A percentile compares a stretch with the other conserved stretches of the same genome.
Conservation (phyloP, 805 yeast genomes). For the Suhomyces faveliae region DNA sequence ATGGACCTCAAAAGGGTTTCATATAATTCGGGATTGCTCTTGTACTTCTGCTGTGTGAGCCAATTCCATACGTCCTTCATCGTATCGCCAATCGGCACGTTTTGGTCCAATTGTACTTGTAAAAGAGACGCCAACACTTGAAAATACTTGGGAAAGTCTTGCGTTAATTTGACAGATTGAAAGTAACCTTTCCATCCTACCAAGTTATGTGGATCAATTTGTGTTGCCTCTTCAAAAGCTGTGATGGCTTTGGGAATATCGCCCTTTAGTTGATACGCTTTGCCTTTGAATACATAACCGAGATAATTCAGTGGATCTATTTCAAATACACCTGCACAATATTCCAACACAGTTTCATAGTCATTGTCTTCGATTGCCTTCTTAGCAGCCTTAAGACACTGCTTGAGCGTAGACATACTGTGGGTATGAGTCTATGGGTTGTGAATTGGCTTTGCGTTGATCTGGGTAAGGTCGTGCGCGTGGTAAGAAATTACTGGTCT, state of each 20-base stretch:
- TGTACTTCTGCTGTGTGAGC: slow-evolving; percentile 34
- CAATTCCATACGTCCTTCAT: slow-evolving; percentile 48
- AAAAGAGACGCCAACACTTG: slow-evolving; percentile 45
- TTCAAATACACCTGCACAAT: slow-evolving; percentile 43
- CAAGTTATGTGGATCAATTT: slow-evolving; percentile 48
- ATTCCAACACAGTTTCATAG: slow-evolving; percentile 55
- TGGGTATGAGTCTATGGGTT: background rate
- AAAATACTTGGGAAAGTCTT: slow-evolving; percentile 48
- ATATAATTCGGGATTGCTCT: slow-evolving; percentile 30
- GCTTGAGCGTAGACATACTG: slow-evolving; percentile 16
- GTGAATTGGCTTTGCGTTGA: background rate
- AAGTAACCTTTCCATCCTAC: slow-evolving; percentile 83
- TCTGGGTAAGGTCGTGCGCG: background rate
- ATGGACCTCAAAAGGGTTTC: slow-evolving; percentile 50
- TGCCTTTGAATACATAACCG: slow-evolving; percentile 73
- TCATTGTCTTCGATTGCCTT: slow-evolving; percentile 54
- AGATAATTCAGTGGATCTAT: slow-evolving; percentile 39
- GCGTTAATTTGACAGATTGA: slow-evolving; percentile 38
- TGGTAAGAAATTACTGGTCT: background rate
- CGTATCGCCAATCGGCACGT: slow-evolving; percentile 48
- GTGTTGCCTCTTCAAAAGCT: slow-evolving; percentile 50
- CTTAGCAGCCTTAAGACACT: slow-evolving; percentile 39
- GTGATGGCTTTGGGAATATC: slow-evolving; percentile 38
- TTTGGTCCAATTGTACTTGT: slow-evolving; percentile 39
- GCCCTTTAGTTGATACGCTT: slow-evolving; percentile 52